Conservation (phyloP, 768 basidiomycete species). For the Ramaria rubella region DNA sequence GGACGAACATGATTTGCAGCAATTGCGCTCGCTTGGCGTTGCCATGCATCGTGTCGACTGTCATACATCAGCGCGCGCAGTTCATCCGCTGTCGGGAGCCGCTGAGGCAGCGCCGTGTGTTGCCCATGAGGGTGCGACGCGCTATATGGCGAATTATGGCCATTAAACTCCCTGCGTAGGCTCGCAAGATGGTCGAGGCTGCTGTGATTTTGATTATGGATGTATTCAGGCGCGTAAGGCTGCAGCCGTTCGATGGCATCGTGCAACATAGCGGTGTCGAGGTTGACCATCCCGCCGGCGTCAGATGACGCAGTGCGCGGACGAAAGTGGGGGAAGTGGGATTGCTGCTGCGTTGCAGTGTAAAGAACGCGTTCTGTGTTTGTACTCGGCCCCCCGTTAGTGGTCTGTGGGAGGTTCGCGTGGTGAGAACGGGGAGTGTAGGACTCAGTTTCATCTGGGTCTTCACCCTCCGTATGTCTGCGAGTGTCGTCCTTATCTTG, state of each 20-base stretch:
- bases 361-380: conserved; percentile 1
- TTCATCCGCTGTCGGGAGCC: conserved; percentile 38
- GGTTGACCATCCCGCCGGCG: conserved; percentile 3
- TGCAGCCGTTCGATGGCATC: conserved; percentile 2
- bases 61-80: conserved; percentile 46
- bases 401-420: conserved; percentile 40
- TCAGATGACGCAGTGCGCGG: conserved; percentile 16
- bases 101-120: background rate
- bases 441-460: conserved; percentile 15
- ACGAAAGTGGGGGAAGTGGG: conserved; percentile 6
- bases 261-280: conserved; percentile 1
- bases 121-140: background rate
- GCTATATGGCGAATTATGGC: background rate
- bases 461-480: conserved; percentile 23
- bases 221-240: background rate
- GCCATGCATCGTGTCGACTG: conserved; percentile 50
- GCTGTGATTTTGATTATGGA: background rate
- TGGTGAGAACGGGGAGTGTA: conserved; percentile 68
- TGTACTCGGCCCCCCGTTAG: background rate
- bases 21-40: conserved; percentile 53
- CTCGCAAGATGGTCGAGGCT: background rate
- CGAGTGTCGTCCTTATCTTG: conserved; percentile 24
- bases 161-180: background rate
- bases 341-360: background rate
- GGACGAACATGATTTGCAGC: conserved; percentile 45